phyloP scores from a whole-genome alignment of 2,329 filamentous ascomycete genomes.

The Pseudogymnoascus sp. region DNA sequence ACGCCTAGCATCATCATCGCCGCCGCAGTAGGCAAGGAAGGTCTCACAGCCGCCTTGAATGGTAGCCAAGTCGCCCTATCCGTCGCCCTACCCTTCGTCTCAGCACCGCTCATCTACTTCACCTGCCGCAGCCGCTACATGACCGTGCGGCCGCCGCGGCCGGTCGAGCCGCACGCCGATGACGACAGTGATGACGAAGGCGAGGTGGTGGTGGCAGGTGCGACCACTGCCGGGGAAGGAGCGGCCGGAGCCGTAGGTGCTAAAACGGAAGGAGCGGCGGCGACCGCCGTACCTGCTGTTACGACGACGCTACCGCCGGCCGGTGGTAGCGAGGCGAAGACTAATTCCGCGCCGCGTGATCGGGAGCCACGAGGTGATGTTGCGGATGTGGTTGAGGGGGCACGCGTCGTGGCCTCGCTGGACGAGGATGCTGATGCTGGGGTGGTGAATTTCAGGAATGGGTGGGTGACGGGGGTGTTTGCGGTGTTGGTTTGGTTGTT shows the following conservation, averaged over 20 bases:
- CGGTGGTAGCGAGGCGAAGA: neutral
- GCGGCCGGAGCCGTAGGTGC: no score
- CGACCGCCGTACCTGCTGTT: neutral
- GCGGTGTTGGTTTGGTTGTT: conserved; percentile 60
- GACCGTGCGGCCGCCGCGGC: conserved; percentile 50
- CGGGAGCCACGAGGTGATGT: neutral
- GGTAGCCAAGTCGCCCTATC: conserved; percentile 71
- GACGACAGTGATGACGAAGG: conserved; percentile 19
- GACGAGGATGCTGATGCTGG: conserved; percentile 22
- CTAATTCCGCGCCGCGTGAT: neutral
- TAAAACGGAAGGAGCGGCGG: conserved; percentile 2
- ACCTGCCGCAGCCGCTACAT: conserved; percentile 73
- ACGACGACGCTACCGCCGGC: conserved; percentile 11
- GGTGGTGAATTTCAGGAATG: conserved; percentile 56
- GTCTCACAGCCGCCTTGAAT: conserved; percentile 63
- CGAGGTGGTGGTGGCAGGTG: neutral
- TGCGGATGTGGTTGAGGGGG: neutral
- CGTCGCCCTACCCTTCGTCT: conserved; percentile 73
- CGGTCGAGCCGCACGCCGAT: conserved; percentile 25
- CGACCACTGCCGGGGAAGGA: neutral
- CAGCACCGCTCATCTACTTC: conserved; percentile 75
- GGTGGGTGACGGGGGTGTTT: conserved; percentile 52
- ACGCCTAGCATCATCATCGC: conserved; percentile 77
- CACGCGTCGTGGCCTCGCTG: conserved; percentile 15
- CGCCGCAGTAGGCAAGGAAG: conserved; percentile 62